Evolutionary conservation across 805 yeast genomes (phyloP).

Genomic region (Wickerhamiella shivajii): DNA sequence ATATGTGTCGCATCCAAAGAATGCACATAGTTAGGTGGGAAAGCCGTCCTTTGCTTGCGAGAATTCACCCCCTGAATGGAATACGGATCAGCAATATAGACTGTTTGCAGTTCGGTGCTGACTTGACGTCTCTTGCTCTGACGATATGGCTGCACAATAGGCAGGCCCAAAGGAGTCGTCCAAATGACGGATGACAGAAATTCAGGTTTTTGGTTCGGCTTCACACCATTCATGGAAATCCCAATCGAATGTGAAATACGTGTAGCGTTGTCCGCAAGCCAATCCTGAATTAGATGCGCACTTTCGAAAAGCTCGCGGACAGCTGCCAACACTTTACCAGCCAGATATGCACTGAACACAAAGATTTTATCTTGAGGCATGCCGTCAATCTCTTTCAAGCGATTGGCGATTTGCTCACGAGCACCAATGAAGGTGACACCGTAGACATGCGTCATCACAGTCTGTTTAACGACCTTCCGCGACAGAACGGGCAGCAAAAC

Average conservation of each 20-base stretch:
- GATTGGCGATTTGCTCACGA: constrained; percentile 69
- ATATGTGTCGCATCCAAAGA: constrained; percentile 95
- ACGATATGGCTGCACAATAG: constrained; percentile 95
- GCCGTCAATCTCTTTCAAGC: constrained; percentile 45
- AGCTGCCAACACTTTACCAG: constrained; percentile 65
- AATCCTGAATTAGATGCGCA: constrained; percentile 91
- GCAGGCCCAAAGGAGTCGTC: constrained; percentile 93
- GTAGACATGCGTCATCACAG: constrained; percentile 96
- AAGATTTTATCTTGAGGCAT: constrained; percentile 34
- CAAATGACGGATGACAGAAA: constrained; percentile 83
- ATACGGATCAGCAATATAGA: constrained; percentile 80
- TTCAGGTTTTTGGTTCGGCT: constrained; percentile 34
- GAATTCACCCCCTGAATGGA: constrained; percentile 69
- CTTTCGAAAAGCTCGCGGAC: constrained; percentile 76
- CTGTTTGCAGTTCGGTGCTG: constrained; percentile 72
- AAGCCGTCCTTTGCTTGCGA: constrained; percentile 80
- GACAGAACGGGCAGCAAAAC: constrained; percentile 46
- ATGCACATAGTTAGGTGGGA: constrained; percentile 91
- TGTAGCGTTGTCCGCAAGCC: constrained; percentile 82
- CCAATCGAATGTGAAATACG: constrained; percentile 64
- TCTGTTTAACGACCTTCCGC: constrained; percentile 86
- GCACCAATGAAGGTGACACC: constrained; percentile 96
- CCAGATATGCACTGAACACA: constrained; percentile 46
- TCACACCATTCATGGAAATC: constrained; percentile 43
- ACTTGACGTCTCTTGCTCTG: constrained; percentile 48